Percentiles rank a stretch among this genome's conserved stretches.
Conservation (phyloP, 2,329 filamentous ascomycete species). For the Pseudogymnoascus sp. region DNA sequence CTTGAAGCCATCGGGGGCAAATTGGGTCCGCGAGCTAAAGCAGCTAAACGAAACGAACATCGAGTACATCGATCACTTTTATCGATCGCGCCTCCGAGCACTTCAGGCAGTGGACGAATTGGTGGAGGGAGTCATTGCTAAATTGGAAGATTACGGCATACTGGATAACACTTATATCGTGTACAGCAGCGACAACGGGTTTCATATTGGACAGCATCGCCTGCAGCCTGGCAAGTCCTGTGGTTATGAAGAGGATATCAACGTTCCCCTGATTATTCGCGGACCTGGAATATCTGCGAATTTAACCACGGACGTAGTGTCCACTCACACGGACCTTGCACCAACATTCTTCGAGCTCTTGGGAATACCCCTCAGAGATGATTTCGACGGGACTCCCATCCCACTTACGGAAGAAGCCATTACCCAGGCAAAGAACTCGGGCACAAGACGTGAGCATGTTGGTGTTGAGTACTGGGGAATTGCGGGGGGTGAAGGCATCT, state of each 20-base stretch:
- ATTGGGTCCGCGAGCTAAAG: constrained; percentile 39
- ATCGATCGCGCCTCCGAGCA: constrained; percentile 43
- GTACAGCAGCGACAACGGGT: constrained; percentile 50
- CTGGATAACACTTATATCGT: constrained; percentile 49
- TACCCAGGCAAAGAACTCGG: constrained; percentile 15
- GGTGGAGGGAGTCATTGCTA: constrained; percentile 39
- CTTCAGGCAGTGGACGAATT: constrained; percentile 51
- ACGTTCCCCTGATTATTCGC: constrained; percentile 48
- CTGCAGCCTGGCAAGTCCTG: constrained; percentile 44
- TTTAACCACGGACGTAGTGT: constrained; percentile 36
- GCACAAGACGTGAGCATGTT: constrained; percentile 38
- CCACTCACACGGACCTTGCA: constrained; percentile 47
- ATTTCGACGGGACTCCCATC: constrained; percentile 41
- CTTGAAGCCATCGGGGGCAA: constrained; percentile 36
- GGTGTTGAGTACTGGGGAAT: constrained; percentile 41
- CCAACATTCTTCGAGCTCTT: constrained; percentile 40
- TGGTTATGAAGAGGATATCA: constrained; percentile 44
- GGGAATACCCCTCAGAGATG: constrained; percentile 31
- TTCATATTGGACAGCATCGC: constrained; percentile 46
- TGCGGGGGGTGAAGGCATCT: constrained; percentile 23
- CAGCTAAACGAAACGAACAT: constrained; percentile 36
- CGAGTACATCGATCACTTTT: constrained; percentile 44
- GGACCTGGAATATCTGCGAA: constrained; percentile 47
- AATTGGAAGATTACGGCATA: constrained; percentile 33
- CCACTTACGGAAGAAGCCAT: constrained; percentile 27